Percentiles rank a stretch among this genome's conserved stretches.
phyloP scores from a whole-genome alignment of 108 stramenopile species.

The Seminavis robusta region DNA sequence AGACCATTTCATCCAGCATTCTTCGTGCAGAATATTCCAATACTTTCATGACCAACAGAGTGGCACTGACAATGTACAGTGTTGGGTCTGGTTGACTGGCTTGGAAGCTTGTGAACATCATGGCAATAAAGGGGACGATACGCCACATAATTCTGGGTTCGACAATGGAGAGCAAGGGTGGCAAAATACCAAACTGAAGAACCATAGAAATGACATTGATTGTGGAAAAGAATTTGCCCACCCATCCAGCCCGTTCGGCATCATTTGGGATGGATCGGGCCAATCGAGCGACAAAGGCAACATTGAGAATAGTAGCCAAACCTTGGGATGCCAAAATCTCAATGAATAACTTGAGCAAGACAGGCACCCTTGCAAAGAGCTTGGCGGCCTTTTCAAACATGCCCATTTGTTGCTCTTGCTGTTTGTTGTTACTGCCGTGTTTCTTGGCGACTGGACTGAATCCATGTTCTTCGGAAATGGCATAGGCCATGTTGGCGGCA shows the following conservation, averaged over 20 bases:
- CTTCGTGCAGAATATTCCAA: slow-evolving; percentile 79
- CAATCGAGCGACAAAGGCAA: slow-evolving; percentile 64
- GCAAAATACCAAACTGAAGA: slow-evolving; percentile 70
- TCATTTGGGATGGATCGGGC: slow-evolving; percentile 60
- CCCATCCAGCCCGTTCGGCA: slow-evolving; percentile 71
- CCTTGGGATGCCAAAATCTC: slow-evolving; percentile 84
- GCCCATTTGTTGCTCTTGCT: slow-evolving; percentile 14
- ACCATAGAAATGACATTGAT: slow-evolving; percentile 71
- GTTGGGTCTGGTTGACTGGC: slow-evolving; percentile 49
- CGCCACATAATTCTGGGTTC: slow-evolving; percentile 71
- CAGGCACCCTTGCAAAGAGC: slow-evolving; percentile 72
- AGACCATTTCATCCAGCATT: slow-evolving; percentile 89
- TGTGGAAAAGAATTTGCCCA: slow-evolving; percentile 75
- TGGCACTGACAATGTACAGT: slow-evolving; percentile 56
- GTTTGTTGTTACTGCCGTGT: slow-evolving; percentile 21
- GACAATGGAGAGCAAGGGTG: slow-evolving; percentile 47
- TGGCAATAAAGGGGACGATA: slow-evolving; percentile 54
- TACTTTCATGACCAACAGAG: slow-evolving; percentile 76
- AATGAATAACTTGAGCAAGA: slow-evolving; percentile 65
- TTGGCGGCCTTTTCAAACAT: slow-evolving; percentile 34
- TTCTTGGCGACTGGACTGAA: slow-evolving; percentile 56
- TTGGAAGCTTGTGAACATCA: slow-evolving; percentile 38
- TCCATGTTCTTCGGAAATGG: slow-evolving; percentile 60
- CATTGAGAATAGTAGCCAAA: slow-evolving; percentile 74
- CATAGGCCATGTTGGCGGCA: slow-evolving; percentile 51